phyloP scores from a whole-genome alignment of 257 asterid genomes.

The Solanum bulbocastanum region DNA sequence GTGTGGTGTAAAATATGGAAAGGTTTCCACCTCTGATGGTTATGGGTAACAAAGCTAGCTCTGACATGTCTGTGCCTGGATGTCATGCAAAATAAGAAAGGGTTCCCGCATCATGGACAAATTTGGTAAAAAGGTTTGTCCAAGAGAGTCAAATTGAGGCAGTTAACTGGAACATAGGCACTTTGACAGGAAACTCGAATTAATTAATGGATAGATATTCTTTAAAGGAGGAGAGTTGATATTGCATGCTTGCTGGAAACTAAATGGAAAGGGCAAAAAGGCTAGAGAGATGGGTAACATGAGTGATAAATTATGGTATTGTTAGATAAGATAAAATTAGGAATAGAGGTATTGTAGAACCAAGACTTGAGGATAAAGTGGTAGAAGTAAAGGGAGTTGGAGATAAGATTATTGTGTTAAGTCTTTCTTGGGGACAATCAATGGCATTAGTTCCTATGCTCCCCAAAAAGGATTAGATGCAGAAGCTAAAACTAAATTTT shows the following conservation, averaged over 20 bases:
- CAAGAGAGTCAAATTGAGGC: not conserved
- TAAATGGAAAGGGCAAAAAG: not conserved
- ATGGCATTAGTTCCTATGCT: not conserved
- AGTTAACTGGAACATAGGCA: not conserved
- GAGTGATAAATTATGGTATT: not conserved
- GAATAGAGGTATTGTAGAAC: not conserved
- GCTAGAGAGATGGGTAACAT: not conserved
- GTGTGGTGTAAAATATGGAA: not conserved
- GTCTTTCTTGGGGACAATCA: not conserved
- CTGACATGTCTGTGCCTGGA: not conserved
- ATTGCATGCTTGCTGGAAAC: not conserved
- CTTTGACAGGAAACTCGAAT: not conserved
- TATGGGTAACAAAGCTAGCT: not conserved
- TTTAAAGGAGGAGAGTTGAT: not conserved
- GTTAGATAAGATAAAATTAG: not conserved
- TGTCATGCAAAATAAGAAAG: not conserved
- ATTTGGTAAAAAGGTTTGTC: not conserved
- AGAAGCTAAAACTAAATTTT: not conserved
- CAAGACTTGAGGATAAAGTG: not conserved
- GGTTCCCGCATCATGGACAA: not conserved
- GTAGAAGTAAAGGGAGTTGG: not conserved
- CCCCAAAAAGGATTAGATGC: not conserved
- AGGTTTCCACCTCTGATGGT: not conserved
- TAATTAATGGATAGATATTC: not conserved
- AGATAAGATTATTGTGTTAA: not conserved